These are phyloP conservation scores for Fusarium nematophilum DNA, from an alignment of 2,329 filamentous ascomycete genomes.

Conservation along the genomic window DNA sequence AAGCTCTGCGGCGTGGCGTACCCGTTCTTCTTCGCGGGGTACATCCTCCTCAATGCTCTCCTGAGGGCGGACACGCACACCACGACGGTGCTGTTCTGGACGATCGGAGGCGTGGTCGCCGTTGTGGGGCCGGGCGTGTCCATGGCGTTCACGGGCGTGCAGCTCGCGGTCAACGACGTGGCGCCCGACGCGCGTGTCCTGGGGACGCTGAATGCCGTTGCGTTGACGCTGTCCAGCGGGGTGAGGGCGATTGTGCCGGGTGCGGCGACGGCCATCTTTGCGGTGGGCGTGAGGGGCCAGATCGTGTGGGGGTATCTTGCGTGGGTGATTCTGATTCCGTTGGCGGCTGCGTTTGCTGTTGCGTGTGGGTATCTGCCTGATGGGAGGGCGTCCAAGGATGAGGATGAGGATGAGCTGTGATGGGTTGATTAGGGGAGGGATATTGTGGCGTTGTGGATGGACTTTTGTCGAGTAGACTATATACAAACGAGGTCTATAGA, in stretches of 20 bases:
- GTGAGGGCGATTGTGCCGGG: slow-evolving; percentile 75
- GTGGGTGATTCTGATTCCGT: slow-evolving; percentile 49
- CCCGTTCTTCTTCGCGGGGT: slow-evolving; percentile 71
- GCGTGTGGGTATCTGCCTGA: slow-evolving; percentile 44
- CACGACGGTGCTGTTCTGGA: slow-evolving; percentile 66
- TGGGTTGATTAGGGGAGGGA: no score
- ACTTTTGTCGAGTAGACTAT: no score
- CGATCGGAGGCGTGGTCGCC: slow-evolving; percentile 53
- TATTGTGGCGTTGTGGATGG: no score
- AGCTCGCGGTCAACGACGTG: slow-evolving; percentile 81
- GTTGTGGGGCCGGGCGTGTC: slow-evolving; percentile 70
- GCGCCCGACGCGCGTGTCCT: slow-evolving; percentile 72
- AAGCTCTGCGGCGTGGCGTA: slow-evolving; percentile 65
- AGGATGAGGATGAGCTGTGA: slow-evolving; percentile 26
- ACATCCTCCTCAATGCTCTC: slow-evolving; percentile 66
- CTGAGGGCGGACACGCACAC: slow-evolving; percentile 51
- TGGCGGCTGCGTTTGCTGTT: slow-evolving; percentile 44
- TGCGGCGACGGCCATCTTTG: slow-evolving; percentile 74
- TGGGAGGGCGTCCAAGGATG: slow-evolving; percentile 31
- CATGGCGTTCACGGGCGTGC: slow-evolving; percentile 77
- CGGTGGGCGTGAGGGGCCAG: slow-evolving; percentile 71
- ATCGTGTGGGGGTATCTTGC: slow-evolving; percentile 69
- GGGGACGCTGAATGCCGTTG: slow-evolving; percentile 75
- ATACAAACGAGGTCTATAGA: no score
- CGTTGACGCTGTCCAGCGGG: slow-evolving; percentile 68